phyloP scores from a whole-genome alignment of 1,139 yeast species.

The Suhomyces bokatorum region DNA sequence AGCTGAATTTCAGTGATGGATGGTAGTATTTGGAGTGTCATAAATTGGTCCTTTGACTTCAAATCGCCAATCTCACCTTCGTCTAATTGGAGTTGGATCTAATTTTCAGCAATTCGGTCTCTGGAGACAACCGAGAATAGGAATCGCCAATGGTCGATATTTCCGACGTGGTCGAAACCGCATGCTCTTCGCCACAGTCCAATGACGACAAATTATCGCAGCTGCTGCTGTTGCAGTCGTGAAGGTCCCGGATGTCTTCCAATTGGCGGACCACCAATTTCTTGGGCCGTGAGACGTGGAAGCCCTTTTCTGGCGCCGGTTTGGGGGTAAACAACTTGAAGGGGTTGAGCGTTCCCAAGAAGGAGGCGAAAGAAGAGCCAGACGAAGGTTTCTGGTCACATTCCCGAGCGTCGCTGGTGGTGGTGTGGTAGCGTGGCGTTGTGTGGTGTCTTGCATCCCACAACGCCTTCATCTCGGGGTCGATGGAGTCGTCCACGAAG shows the following conservation, averaged over 20 bases:
- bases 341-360: background rate
- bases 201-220: background rate
- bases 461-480: slow-evolving; percentile 51
- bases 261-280: slow-evolving; percentile 33
- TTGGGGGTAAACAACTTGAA: background rate
- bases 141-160: background rate
- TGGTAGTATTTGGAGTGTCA: no score
- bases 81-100: no score
- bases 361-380: background rate
- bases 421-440: slow-evolving; percentile 3
- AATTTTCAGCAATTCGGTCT: background rate
- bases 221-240: background rate
- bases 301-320: slow-evolving; percentile 22
- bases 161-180: background rate
- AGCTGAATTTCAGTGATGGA: no score
- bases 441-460: slow-evolving; percentile 47
- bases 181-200: background rate
- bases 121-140: background rate
- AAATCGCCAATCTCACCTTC: no score
- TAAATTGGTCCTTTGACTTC: no score
- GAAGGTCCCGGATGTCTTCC: slow-evolving; percentile 5
- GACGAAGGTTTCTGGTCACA: background rate
- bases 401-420: background rate
- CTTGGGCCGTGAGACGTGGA: slow-evolving; percentile 48
- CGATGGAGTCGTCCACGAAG: slow-evolving; percentile 42